These are phyloP conservation scores for Calonectria montana DNA, from an alignment of 2,329 filamentous ascomycete species.

Conservation along the genomic window DNA sequence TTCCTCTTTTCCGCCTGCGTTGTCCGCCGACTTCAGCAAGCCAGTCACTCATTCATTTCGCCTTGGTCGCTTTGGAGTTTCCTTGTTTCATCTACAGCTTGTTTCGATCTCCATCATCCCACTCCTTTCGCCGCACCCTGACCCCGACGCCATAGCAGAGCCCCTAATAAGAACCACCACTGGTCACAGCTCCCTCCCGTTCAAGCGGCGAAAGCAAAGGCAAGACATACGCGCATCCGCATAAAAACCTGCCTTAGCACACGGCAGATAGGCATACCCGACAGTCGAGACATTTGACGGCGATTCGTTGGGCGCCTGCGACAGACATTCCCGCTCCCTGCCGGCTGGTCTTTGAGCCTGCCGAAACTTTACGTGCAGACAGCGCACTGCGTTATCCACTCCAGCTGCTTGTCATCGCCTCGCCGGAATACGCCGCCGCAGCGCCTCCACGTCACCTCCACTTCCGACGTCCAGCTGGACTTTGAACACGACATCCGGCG, in stretches of 20 bases:
- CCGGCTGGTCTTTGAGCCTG: slow-evolving; percentile 4
- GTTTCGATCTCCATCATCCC: neutral
- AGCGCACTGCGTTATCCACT: slow-evolving; percentile 3
- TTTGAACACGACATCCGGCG: neutral
- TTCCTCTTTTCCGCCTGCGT: neutral
- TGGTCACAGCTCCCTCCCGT: slow-evolving; percentile 8
- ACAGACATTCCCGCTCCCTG: slow-evolving; percentile 9
- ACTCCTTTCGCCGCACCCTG: neutral
- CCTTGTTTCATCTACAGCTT: slow-evolving; percentile 3
- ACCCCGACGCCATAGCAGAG: slow-evolving; percentile 2
- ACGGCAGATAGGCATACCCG: neutral
- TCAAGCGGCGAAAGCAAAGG: neutral
- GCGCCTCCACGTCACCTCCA: slow-evolving; percentile 18
- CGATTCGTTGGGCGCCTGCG: neutral
- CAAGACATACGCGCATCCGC: neutral
- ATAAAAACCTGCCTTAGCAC: neutral
- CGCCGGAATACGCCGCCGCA: slow-evolving; percentile 13
- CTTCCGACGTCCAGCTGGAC: neutral
- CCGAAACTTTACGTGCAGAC: neutral
- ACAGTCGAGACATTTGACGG: neutral
- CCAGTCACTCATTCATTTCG: slow-evolving; percentile 6
- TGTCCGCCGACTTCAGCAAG: neutral
- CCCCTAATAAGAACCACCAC: neutral
- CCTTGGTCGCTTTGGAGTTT: neutral
- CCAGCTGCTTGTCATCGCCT: slow-evolving; percentile 9